A percentile compares a stretch with the other conserved stretches of the same genome.
These are phyloP conservation scores for Fusarium torreyae DNA, from an alignment of 2,329 filamentous ascomycete genomes.

Conservation along the genomic window DNA sequence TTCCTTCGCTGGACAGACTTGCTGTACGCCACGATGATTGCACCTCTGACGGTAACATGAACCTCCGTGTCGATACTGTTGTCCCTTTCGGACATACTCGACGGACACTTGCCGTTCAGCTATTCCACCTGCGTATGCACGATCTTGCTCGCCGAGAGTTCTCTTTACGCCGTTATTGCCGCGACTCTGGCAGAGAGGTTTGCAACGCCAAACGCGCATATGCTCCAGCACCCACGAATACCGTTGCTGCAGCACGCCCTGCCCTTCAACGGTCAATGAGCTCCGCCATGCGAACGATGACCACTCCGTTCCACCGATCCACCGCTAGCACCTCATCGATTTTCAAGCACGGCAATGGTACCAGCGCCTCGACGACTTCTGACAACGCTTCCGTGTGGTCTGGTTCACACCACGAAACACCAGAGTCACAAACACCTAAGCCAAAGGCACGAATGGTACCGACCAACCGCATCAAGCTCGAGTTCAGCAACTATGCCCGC, in stretches of 20 bases:
- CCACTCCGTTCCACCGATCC: slow-evolving; percentile 54
- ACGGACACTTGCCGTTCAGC: slow-evolving; percentile 77
- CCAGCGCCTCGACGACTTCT: slow-evolving; percentile 32
- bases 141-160: slow-evolving; percentile 89
- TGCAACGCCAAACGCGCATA: slow-evolving; percentile 86
- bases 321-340: slow-evolving; percentile 44
- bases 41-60: slow-evolving; percentile 95
- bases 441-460: slow-evolving; percentile 63
- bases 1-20: slow-evolving; percentile 86
- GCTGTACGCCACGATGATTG: slow-evolving; percentile 92
- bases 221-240: slow-evolving; percentile 43
- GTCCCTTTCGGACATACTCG: slow-evolving; percentile 71
- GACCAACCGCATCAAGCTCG: slow-evolving; percentile 87
- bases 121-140: slow-evolving; percentile 97
- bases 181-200: slow-evolving; percentile 93
- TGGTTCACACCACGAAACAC: slow-evolving; percentile 40
- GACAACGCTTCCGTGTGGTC: slow-evolving; percentile 49
- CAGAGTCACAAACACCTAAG: slow-evolving; percentile 47
- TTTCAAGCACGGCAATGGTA: slow-evolving; percentile 38
- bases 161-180: slow-evolving; percentile 90
- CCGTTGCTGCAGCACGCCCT: slow-evolving; percentile 58
- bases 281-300: slow-evolving; percentile 64
- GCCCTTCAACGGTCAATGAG: slow-evolving; percentile 62
- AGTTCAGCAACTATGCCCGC: slow-evolving; percentile 98
- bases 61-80: slow-evolving; percentile 88